Evolutionary conservation across 179 eudicot genomes (phyloP).

Genomic region (Corrigiola litoralis): DNA sequence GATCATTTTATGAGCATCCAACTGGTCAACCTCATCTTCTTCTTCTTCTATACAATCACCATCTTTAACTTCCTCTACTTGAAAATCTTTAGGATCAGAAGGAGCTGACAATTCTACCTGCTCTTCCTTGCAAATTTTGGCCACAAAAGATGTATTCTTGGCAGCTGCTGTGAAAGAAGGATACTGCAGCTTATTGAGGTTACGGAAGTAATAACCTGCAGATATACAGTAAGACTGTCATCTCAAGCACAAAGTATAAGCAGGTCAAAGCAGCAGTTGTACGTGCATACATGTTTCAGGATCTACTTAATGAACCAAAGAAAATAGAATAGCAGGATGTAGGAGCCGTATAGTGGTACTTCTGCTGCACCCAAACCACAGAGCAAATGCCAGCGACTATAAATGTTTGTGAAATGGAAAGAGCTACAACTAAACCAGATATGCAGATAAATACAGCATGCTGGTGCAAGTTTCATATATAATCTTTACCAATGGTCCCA

Average conservation of each 20-base stretch:
- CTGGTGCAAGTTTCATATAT: background rate
- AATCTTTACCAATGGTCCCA: background rate
- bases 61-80: constrained; percentile 16
- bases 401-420: background rate
- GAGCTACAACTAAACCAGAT: background rate
- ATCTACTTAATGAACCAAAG: background rate
- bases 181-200: constrained; percentile 22
- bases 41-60: constrained; percentile 15
- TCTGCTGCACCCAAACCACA: background rate
- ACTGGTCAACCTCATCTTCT: constrained; percentile 26
- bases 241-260: constrained; percentile 4
- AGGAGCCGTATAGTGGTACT: too few relatives aligned
- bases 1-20: constrained; percentile 45
- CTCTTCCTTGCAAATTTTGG: constrained; percentile 33
- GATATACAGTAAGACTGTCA: constrained; percentile 3
- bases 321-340: background rate
- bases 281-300: background rate
- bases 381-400: background rate
- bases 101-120: constrained; percentile 14
- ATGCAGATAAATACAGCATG: background rate
- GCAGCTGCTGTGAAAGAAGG: constrained; percentile 30
- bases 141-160: constrained; percentile 32
- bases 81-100: constrained; percentile 20
- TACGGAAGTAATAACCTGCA: constrained; percentile 30
- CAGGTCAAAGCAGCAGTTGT: background rate